A percentile compares a stretch with the other conserved stretches of the same genome.
Evolutionary conservation across 352 stramenopile genomes (phyloP).

Genomic region (Globisporangium okanoganense): DNA sequence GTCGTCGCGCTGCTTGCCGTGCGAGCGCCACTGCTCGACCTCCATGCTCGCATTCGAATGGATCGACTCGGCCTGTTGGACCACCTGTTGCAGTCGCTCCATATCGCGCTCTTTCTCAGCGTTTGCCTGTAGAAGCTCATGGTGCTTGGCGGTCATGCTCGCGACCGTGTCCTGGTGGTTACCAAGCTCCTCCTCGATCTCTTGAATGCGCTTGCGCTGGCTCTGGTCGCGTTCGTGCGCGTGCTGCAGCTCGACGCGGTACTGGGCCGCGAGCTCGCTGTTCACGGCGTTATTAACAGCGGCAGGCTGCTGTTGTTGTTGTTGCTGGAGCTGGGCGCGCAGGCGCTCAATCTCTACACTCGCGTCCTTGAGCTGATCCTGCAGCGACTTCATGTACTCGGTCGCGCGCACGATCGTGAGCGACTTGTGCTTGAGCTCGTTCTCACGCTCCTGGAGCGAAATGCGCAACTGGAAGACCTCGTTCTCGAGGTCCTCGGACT

Average conservation of each 20-base stretch:
- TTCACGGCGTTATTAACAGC: neutral
- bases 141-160: constrained; percentile 24
- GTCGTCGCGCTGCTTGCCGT: constrained; percentile 42
- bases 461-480: constrained; percentile 53
- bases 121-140: constrained; percentile 30
- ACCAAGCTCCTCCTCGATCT: constrained; percentile 37
- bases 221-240: constrained; percentile 30
- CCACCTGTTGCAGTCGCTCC: constrained; percentile 31
- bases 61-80: constrained; percentile 34
- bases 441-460: constrained; percentile 57
- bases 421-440: constrained; percentile 55
- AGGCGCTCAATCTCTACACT: constrained; percentile 23
- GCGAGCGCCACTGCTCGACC: constrained; percentile 36
- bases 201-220: constrained; percentile 18
- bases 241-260: constrained; percentile 32
- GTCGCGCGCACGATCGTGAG: constrained; percentile 57
- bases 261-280: constrained; percentile 32
- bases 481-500: constrained; percentile 56
- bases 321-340: constrained; percentile 19
- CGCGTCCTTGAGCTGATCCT: constrained; percentile 31
- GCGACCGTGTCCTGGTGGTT: constrained; percentile 26
- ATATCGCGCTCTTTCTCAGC: constrained; percentile 27
- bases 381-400: constrained; percentile 54
- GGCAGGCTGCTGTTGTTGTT: constrained; percentile 16
- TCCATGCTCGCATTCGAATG: constrained; percentile 33